These are phyloP conservation scores for Pythium guiyangense DNA, from an alignment of 352 stramenopile genomes.

Conservation along the genomic window DNA sequence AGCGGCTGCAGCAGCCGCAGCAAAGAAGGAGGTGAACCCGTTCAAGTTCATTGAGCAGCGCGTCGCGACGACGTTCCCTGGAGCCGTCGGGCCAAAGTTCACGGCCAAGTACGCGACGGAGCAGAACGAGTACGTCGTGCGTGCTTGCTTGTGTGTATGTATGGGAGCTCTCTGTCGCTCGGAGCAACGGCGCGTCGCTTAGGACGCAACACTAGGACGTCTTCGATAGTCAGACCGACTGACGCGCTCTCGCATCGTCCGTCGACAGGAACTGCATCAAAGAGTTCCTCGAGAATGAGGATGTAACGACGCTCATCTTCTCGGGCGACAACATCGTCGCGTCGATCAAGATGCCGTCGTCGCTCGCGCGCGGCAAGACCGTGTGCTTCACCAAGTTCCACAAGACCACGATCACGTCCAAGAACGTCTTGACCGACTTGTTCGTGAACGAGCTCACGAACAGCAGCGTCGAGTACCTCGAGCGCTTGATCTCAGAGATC, in stretches of 20 bases:
- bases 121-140: constrained; percentile 60
- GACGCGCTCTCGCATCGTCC: too few relatives aligned
- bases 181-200: not conserved
- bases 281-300: constrained; percentile 86
- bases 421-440: constrained; percentile 86
- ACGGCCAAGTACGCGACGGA: constrained; percentile 80
- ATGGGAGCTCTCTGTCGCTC: not conserved
- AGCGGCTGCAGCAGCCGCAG: constrained; percentile 17
- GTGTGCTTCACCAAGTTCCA: constrained; percentile 91
- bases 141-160: not conserved
- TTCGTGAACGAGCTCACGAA: constrained; percentile 83
- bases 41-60: constrained; percentile 81
- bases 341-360: constrained; percentile 83
- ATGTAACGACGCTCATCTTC: constrained; percentile 87
- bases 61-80: constrained; percentile 65
- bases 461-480: constrained; percentile 93
- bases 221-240: not conserved
- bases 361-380: constrained; percentile 85
- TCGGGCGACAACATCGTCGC: constrained; percentile 85
- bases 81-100: constrained; percentile 65
- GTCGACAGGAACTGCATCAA: constrained; percentile 63
- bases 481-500: constrained; percentile 92
- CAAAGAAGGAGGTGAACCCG: constrained; percentile 70
- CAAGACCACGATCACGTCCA: constrained; percentile 68
- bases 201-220: too few relatives aligned